Evolutionary conservation across 371 early-diverging fungal species (phyloP), one percentile per base, ranked within the genome.

Genomic region (Mucor plumbeus): DNA sequence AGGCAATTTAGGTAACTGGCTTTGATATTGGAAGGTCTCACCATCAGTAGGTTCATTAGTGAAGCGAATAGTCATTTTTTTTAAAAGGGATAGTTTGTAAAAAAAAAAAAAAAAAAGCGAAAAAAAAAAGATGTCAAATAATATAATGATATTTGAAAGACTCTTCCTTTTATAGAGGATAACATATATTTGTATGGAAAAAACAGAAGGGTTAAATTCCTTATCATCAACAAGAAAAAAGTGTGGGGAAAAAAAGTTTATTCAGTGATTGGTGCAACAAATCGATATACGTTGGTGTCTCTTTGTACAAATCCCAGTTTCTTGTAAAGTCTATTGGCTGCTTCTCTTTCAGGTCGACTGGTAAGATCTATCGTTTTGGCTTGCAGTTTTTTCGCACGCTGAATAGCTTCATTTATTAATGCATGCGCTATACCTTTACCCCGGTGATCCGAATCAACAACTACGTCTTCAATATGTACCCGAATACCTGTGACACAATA

Each of bases 1-100:
- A 34, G 97, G 97, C 19, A 97, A 83, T 50, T 87, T 88, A 19
- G 91, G 90, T 21, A 96, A 85, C 57, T 84, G 79, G 9, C 75
- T 73, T 68, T 90, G 90, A 64, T 83, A 83, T 67, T 82, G 78
- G 65, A 84, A 78, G 4, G 87, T 76, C 44, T 76, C 68, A 13
- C 77, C 78, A 47, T 62, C 74, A 33, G 59, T 65, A 13, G 65
- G 59, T 31, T 68, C 74, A 34, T 53, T 38, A 7, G 41, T 39
- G 34, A 67, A 64, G 26, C 54, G 62, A 34, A 65, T 53, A 21
- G 73, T 61, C 62, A 72, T 71, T 35, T 56, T 66, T 17, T 59
- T 35, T 26, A 26, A 26, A 26, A 26, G 26, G 26, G 26, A 26
- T 26, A 26, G 26, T 36, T 44, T 65, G 4, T 21, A 40, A 35